These are phyloP conservation scores for Macrophomina pseudophaseolina DNA, from an alignment of 2,329 filamentous ascomycete genomes.

Conservation along the genomic window DNA sequence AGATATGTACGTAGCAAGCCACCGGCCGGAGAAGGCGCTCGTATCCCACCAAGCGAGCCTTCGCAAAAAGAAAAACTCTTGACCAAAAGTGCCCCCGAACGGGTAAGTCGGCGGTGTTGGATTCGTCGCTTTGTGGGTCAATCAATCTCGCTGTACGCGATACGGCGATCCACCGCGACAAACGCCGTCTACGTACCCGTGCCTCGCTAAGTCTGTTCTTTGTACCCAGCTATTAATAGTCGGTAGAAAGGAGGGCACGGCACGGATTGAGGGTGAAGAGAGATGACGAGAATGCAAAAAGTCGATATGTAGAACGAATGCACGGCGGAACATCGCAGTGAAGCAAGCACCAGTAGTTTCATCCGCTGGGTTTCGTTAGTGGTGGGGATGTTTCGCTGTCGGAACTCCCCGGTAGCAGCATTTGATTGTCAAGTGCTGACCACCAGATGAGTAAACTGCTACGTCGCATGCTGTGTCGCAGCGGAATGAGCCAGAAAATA, in stretches of 20 bases:
- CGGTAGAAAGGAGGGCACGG: neutral
- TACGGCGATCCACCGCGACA: neutral
- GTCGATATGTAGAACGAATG: neutral
- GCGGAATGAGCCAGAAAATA: neutral
- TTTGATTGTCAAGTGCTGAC: neutral
- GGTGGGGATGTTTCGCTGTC: neutral
- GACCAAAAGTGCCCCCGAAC: conserved; percentile 5
- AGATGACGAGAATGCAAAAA: neutral
- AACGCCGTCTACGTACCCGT: neutral
- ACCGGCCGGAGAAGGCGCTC: neutral
- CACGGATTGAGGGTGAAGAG: neutral
- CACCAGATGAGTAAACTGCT: neutral
- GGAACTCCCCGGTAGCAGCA: neutral
- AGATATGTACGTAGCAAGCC: no score
- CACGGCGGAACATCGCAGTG: no score
- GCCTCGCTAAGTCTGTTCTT: neutral
- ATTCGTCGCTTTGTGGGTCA: conserved; percentile 1
- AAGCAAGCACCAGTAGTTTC: neutral
- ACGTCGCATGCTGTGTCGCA: neutral
- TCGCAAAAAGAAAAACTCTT: neutral
- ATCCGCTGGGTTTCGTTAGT: neutral
- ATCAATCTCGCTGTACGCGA: conserved; percentile 18
- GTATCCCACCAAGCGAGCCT: neutral
- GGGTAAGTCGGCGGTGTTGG: conserved; percentile 4
- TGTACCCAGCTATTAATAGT: conserved; percentile 1